phyloP scores from a whole-genome alignment of 257 asterid genomes.

The Leptodermis oblonga region DNA sequence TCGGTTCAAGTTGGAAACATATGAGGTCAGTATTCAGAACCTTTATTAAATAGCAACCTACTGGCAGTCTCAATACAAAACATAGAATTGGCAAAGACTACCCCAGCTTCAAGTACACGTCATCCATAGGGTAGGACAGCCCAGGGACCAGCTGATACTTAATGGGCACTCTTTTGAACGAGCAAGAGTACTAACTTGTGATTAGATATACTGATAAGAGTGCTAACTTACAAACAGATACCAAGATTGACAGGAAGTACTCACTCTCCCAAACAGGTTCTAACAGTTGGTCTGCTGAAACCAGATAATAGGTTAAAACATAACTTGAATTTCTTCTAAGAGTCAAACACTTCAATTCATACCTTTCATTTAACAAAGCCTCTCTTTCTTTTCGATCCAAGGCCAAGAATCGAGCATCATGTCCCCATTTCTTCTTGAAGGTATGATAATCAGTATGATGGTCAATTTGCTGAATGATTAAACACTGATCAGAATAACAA shows the following conservation, averaged over 20 bases:
- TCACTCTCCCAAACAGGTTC: not conserved
- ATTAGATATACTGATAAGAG: no score
- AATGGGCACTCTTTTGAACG: not conserved
- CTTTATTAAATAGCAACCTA: not conserved
- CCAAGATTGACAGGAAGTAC: not conserved
- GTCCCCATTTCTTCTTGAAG: constrained; percentile 85
- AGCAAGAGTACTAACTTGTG: not conserved
- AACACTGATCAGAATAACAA: constrained; percentile 14
- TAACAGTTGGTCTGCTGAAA: not conserved
- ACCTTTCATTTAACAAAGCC: constrained; percentile 87
- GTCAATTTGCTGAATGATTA: constrained; percentile 65
- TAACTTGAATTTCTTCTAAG: no score
- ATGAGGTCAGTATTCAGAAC: not conserved
- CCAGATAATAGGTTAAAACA: not conserved
- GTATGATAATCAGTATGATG: constrained; percentile 71
- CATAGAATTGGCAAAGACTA: constrained; percentile 1
- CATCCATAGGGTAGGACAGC: not conserved
- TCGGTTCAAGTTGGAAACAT: not conserved
- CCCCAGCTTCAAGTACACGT: not conserved
- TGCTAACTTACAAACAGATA: no score
- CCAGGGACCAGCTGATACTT: not conserved
- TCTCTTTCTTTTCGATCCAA: constrained; percentile 89
- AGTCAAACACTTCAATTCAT: constrained; percentile 11
- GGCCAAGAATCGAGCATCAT: constrained; percentile 77
- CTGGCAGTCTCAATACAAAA: not conserved